Evolutionary conservation across 192 early-diverging fungal genomes (phyloP).

Genomic region (Neocallimastix lanati): DNA sequence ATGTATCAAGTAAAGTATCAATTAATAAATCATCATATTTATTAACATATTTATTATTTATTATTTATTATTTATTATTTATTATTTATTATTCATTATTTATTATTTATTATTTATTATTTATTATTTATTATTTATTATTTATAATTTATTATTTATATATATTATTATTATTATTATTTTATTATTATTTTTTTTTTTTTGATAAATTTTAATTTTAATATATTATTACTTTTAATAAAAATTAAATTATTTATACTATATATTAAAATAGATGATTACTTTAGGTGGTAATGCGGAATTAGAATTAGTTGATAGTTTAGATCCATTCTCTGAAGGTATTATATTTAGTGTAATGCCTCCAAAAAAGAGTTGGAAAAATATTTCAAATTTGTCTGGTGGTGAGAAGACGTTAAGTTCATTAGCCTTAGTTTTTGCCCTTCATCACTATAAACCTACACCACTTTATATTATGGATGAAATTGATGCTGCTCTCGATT

Average conservation of each 20-base stretch:
- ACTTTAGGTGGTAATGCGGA: constrained; percentile 96
- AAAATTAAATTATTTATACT: too few relatives aligned
- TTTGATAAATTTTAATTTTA: too few relatives aligned
- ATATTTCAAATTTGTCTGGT: constrained; percentile 95
- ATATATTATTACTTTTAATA: too few relatives aligned
- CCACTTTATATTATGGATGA: constrained; percentile 99
- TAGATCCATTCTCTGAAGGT: constrained; percentile 98
- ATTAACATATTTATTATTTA: too few relatives aligned
- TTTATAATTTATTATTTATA: too few relatives aligned
- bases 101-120: too few relatives aligned
- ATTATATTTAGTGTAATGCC: constrained; percentile 98
- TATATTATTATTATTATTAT: too few relatives aligned
- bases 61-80: too few relatives aligned
- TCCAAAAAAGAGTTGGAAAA: constrained; percentile 98
- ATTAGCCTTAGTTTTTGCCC: constrained; percentile 93
- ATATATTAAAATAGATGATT: constrained; percentile 53
- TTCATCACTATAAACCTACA: constrained; percentile 98
- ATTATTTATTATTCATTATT: too few relatives aligned
- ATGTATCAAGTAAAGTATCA: constrained; percentile 99
- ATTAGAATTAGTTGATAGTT: constrained; percentile 80
- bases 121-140: too few relatives aligned
- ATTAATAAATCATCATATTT: too few relatives aligned
- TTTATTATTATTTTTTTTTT: too few relatives aligned
- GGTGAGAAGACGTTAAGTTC: constrained; percentile 98
- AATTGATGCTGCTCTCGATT: constrained; percentile 93